Percentiles rank a stretch among this genome's conserved stretches.
Conservation (phyloP, 345 rosid species). For the Pseudoturritis turrita region DNA sequence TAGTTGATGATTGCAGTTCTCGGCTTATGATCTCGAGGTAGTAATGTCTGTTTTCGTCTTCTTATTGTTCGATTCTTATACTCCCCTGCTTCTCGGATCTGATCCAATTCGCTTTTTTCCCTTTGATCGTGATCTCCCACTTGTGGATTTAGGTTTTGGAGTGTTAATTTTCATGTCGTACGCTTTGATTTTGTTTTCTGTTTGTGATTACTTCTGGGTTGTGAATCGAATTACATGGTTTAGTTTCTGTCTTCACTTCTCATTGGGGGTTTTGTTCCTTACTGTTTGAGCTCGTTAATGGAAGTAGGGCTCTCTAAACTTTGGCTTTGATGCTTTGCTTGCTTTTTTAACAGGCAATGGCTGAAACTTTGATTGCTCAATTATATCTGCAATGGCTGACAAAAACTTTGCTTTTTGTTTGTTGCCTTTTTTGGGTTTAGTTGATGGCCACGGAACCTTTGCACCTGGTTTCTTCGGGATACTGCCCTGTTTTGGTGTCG, state of each 20-base stretch:
- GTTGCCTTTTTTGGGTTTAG: neutral
- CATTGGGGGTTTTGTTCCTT: neutral
- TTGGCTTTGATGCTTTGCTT: neutral
- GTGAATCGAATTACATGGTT: constrained; percentile 6
- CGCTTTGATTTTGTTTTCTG: neutral
- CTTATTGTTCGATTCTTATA: neutral
- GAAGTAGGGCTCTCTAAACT: neutral
- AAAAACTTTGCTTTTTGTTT: neutral
- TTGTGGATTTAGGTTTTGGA: constrained; percentile 13
- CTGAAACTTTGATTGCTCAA: neutral
- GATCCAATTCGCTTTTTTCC: constrained; percentile 2
- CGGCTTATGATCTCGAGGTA: constrained; percentile 24
- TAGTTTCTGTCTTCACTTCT: neutral
- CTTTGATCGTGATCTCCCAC: neutral
- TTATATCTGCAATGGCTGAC: constrained; percentile 1
- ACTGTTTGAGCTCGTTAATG: neutral
- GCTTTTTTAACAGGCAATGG: neutral
- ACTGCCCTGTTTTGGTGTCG: constrained; percentile 6
- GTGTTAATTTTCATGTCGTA: neutral
- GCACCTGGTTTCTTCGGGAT: neutral
- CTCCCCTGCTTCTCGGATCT: constrained; percentile 16
- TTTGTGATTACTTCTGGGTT: neutral
- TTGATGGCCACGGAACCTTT: constrained; percentile 9
- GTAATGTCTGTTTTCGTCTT: neutral
- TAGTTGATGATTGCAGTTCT: neutral